Evolutionary conservation across 2,329 filamentous ascomycete species (phyloP).

Genomic region (Pseudogymnoascus sp.): DNA sequence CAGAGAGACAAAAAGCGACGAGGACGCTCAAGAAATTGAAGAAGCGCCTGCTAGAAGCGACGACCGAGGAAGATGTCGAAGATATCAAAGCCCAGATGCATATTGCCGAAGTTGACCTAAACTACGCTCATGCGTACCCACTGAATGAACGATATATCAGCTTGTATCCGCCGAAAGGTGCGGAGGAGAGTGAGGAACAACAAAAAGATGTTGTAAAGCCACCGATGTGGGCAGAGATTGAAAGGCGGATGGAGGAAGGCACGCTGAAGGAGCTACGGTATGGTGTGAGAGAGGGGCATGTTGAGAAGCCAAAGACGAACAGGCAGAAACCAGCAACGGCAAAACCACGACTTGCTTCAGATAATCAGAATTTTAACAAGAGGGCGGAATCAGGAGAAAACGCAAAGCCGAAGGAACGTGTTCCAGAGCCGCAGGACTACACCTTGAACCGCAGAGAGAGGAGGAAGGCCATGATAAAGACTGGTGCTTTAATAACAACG

Average conservation of each 20-base stretch:
- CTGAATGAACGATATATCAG: slow-evolving; percentile 63
- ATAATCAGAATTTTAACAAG: slow-evolving; percentile 2
- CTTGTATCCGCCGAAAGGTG: slow-evolving; percentile 42
- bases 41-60: slow-evolving; percentile 45
- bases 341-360: slow-evolving; percentile 9
- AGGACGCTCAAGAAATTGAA: slow-evolving; percentile 57
- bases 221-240: slow-evolving; percentile 61
- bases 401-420: slow-evolving; percentile 13
- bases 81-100: slow-evolving; percentile 52
- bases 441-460: slow-evolving; percentile 19
- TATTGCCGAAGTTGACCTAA: slow-evolving; percentile 62
- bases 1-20: slow-evolving; percentile 65
- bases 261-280: slow-evolving; percentile 25
- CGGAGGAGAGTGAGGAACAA: slow-evolving; percentile 24
- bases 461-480: slow-evolving; percentile 29
- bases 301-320: slow-evolving; percentile 20
- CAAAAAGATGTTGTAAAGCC: slow-evolving; percentile 26
- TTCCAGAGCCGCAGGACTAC: slow-evolving; percentile 12
- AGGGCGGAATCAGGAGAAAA: not conserved
- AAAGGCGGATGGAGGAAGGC: slow-evolving; percentile 54
- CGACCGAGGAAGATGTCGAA: slow-evolving; percentile 43
- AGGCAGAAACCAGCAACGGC: not conserved
- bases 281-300: slow-evolving; percentile 21
- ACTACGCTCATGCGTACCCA: slow-evolving; percentile 67
- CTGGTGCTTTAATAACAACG: slow-evolving; percentile 1